phyloP scores from a whole-genome alignment of 768 basidiomycete species.

The Hemileccinum impolitum region DNA sequence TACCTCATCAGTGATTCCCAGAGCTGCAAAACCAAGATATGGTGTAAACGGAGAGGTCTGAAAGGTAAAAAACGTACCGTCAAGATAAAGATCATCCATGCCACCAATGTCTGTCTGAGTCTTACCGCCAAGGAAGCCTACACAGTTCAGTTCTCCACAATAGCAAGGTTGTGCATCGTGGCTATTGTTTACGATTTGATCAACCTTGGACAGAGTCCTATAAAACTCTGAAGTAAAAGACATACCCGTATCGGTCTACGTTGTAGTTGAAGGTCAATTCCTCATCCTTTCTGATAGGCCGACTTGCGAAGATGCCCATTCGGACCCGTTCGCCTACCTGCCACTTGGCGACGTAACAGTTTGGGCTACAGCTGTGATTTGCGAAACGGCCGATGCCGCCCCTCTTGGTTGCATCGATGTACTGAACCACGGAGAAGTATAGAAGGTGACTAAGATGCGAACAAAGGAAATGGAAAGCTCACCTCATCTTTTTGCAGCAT shows the following conservation, averaged over 20 bases:
- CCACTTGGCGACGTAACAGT: conserved; percentile 99
- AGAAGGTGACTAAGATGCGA: background rate
- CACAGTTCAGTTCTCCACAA: conserved; percentile 93
- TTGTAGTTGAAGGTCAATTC: conserved; percentile 99
- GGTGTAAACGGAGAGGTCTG: background rate
- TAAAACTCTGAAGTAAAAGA: conserved; percentile 7
- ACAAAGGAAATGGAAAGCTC: conserved; percentile 21
- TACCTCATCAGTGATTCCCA: conserved; percentile 91
- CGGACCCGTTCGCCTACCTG: conserved; percentile 84
- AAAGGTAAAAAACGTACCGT: conserved; percentile 49
- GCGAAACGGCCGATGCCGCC: conserved; percentile 97
- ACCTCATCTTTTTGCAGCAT: conserved; percentile 98
- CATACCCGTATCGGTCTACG: conserved; percentile 97
- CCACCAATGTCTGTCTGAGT: conserved; percentile 94
- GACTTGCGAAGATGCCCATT: conserved; percentile 98
- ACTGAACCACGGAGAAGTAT: conserved; percentile 43
- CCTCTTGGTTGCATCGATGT: conserved; percentile 95
- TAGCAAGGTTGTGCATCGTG: conserved; percentile 94
- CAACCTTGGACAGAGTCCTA: background rate
- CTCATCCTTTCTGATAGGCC: conserved; percentile 70
- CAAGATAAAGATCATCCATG: conserved; percentile 93
- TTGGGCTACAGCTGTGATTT: conserved; percentile 97
- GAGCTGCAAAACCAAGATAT: conserved; percentile 45
- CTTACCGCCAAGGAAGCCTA: conserved; percentile 96
- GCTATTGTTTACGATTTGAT: conserved; percentile 36